phyloP scores from a whole-genome alignment of 345 rosid genomes.

The Gossypium herbaceum region DNA sequence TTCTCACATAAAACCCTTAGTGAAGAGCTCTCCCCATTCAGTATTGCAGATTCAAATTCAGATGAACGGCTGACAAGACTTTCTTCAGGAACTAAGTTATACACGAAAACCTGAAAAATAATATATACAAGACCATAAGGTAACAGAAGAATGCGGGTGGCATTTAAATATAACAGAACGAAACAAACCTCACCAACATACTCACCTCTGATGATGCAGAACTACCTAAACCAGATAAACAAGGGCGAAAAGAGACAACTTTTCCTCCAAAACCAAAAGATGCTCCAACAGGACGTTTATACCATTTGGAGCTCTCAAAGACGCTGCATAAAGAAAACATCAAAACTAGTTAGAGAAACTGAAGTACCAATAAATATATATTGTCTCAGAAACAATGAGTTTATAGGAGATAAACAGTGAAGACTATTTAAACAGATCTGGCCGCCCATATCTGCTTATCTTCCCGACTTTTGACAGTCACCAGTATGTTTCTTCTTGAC shows the following conservation, averaged over 20 bases:
- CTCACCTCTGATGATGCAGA: slow-evolving; percentile 63
- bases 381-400: neutral
- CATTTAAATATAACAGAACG: slow-evolving; percentile 1
- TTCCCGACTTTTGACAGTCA: neutral
- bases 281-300: slow-evolving; percentile 80
- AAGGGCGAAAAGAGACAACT: slow-evolving; percentile 74
- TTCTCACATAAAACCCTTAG: slow-evolving; percentile 77
- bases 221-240: slow-evolving; percentile 38
- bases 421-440: neutral
- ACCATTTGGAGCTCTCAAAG: slow-evolving; percentile 96
- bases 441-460: neutral
- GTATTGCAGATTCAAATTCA: slow-evolving; percentile 86
- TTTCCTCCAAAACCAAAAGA: slow-evolving; percentile 99
- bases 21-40: slow-evolving; percentile 70
- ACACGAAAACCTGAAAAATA: slow-evolving; percentile 63
- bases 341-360: neutral
- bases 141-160: neutral
- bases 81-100: slow-evolving; percentile 76
- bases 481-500: neutral
- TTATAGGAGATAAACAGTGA: neutral
- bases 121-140: slow-evolving; percentile 14
- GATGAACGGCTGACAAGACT: slow-evolving; percentile 72
- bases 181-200: slow-evolving; percentile 13
- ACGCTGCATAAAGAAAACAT: slow-evolving; percentile 30
- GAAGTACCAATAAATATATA: neutral